These are phyloP conservation scores for Cladosporium phlei DNA, from an alignment of 2,329 filamentous ascomycete genomes.

Conservation along the genomic window DNA sequence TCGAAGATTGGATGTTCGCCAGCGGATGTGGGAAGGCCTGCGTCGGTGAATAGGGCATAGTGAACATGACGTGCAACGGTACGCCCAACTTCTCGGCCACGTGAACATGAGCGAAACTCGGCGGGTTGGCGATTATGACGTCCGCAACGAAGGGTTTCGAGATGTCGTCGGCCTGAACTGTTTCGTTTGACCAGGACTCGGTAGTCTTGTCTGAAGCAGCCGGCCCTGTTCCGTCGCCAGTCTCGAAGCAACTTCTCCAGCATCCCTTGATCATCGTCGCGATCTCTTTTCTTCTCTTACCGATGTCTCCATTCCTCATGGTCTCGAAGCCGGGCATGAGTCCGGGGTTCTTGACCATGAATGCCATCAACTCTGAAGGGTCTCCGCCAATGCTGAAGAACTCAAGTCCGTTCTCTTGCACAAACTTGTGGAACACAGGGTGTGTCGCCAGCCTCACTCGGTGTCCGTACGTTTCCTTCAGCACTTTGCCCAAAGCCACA, in stretches of 20 bases:
- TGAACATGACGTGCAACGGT: conserved; percentile 83
- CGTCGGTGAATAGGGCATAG: conserved; percentile 88
- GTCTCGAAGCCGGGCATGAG: conserved; percentile 79
- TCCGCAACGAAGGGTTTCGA: conserved; percentile 72
- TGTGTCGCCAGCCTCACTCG: conserved; percentile 47
- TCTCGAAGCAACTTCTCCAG: conserved; percentile 80
- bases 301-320: conserved; percentile 70
- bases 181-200: conserved; percentile 43
- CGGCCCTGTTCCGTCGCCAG: conserved; percentile 58
- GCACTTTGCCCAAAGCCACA: conserved; percentile 45
- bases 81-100: conserved; percentile 70
- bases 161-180: conserved; percentile 36
- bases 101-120: conserved; percentile 71
- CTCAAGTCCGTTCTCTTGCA: conserved; percentile 46
- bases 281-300: conserved; percentile 68
- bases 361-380: conserved; percentile 56
- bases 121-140: conserved; percentile 73
- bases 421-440: conserved; percentile 46
- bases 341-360: conserved; percentile 86
- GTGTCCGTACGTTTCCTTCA: conserved; percentile 46
- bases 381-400: conserved; percentile 50
- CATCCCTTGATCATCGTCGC: conserved; percentile 76
- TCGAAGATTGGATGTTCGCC: conserved; percentile 72
- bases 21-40: conserved; percentile 81
- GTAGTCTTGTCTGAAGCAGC: conserved; percentile 38